Evolutionary conservation across 148 eudicot genomes (phyloP).

Genomic region (Gaultheria prostrata): DNA sequence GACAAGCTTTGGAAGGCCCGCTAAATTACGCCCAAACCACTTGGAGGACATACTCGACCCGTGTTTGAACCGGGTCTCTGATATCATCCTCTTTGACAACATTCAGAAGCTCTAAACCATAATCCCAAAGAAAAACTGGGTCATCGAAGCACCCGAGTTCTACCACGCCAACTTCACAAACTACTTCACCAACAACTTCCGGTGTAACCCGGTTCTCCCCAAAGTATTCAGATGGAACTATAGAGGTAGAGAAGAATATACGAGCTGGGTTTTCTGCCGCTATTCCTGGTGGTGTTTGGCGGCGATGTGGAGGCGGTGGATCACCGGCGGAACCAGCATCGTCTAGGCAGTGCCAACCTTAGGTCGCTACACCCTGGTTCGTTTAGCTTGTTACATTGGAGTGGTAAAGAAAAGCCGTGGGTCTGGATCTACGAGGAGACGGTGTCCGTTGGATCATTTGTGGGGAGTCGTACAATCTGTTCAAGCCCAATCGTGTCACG

Average conservation of each 20-base stretch:
- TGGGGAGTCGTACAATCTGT: background rate
- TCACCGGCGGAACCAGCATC: background rate
- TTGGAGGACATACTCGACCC: constrained; percentile 14
- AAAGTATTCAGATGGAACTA: background rate
- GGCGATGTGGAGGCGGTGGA: background rate
- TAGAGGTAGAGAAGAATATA: background rate
- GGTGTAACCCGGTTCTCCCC: background rate
- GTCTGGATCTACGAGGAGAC: background rate
- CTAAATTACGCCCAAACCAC: constrained; percentile 12
- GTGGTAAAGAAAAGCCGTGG: background rate
- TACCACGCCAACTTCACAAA: constrained; percentile 13
- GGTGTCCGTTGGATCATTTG: background rate
- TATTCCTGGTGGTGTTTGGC: background rate
- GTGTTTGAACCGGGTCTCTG: constrained; percentile 14
- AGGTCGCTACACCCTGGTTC: background rate
- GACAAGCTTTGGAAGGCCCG: constrained; percentile 9
- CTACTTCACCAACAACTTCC: constrained; percentile 9
- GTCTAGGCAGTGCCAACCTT: background rate
- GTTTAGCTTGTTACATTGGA: background rate
- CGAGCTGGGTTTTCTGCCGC: background rate
- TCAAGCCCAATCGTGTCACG: background rate
- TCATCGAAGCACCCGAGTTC: constrained; percentile 13
- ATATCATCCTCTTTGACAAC: constrained; percentile 8
- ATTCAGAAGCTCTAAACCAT: background rate
- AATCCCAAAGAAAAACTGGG: background rate